Evolutionary conservation across 2,329 filamentous ascomycete genomes (phyloP).

Genomic region (Cytospora piceicola): DNA sequence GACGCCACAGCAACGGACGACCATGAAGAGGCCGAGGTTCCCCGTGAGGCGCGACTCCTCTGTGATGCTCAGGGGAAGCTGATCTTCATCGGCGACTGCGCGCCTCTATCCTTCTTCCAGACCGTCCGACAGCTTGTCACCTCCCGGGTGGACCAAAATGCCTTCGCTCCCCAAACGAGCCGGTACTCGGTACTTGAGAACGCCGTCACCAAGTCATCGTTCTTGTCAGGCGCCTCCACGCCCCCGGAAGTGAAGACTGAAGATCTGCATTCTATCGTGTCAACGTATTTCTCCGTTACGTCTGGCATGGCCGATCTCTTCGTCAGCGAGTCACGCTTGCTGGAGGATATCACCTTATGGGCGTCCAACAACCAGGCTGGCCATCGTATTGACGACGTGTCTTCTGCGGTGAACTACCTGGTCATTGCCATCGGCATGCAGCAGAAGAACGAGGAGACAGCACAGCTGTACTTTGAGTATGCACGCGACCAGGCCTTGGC

Average conservation of each 20-base stretch:
- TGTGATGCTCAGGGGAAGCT: constrained; percentile 58
- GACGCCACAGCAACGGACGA: constrained; percentile 38
- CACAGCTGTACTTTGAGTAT: constrained; percentile 54
- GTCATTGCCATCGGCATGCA: constrained; percentile 56
- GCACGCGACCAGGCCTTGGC: constrained; percentile 51
- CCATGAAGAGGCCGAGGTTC: constrained; percentile 57
- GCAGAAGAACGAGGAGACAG: constrained; percentile 45
- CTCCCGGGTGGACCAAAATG: constrained; percentile 50
- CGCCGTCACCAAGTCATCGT: constrained; percentile 41
- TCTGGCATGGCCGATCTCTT: constrained; percentile 55
- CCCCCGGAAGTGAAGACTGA: constrained; percentile 38
- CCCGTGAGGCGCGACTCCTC: constrained; percentile 55
- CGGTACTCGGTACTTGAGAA: constrained; percentile 56
- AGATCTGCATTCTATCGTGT: constrained; percentile 39
- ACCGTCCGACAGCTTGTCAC: constrained; percentile 58
- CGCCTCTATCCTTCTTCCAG: constrained; percentile 60
- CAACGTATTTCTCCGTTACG: constrained; percentile 46
- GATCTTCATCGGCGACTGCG: constrained; percentile 61
- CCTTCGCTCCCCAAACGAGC: constrained; percentile 56
- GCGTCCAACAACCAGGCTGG: constrained; percentile 39
- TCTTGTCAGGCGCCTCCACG: constrained; percentile 40
- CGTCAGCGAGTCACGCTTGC: constrained; percentile 43
- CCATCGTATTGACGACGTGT: constrained; percentile 42
- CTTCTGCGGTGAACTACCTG: constrained; percentile 51
- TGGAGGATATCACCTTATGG: constrained; percentile 49